phyloP scores from a whole-genome alignment of 169 alveolate species.

The Fabrea salina region DNA sequence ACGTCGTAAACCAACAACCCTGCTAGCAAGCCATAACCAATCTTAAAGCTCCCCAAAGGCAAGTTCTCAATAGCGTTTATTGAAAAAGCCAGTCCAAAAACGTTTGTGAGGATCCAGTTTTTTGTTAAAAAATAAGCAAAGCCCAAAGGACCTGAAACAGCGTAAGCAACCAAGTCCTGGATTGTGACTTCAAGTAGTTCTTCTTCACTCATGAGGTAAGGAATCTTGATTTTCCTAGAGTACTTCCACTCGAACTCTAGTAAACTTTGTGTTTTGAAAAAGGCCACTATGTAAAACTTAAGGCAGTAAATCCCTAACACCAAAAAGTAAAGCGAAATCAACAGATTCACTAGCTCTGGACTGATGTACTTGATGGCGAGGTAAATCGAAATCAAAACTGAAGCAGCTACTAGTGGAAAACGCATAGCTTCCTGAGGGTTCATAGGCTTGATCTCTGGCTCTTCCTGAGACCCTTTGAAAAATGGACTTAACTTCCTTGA shows the following conservation, averaged over 20 bases:
- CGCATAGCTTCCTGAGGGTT: slow-evolving; percentile 81
- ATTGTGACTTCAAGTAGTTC: slow-evolving; percentile 46
- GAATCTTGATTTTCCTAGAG: slow-evolving; percentile 28
- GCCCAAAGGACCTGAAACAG: slow-evolving; percentile 54
- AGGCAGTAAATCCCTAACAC: slow-evolving; percentile 56
- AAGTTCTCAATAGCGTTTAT: slow-evolving; percentile 84
- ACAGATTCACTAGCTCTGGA: slow-evolving; percentile 51
- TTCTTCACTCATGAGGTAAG: slow-evolving; percentile 30
- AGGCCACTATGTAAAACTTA: slow-evolving; percentile 40
- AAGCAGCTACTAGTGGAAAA: slow-evolving; percentile 87
- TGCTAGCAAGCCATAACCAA: slow-evolving; percentile 81
- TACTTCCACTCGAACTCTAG: slow-evolving; percentile 35
- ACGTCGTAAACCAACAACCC: slow-evolving; percentile 91
- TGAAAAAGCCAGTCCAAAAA: slow-evolving; percentile 87
- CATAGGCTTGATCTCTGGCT: slow-evolving; percentile 76
- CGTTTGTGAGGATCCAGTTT: slow-evolving; percentile 85
- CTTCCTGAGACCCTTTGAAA: slow-evolving; percentile 40
- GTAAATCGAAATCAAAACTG: slow-evolving; percentile 79
- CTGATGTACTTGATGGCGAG: slow-evolving; percentile 58
- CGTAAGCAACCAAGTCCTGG: slow-evolving; percentile 65
- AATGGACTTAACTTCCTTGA: slow-evolving; percentile 22
- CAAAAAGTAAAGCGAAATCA: slow-evolving; percentile 57
- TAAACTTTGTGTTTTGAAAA: slow-evolving; percentile 41
- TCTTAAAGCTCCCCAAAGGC: slow-evolving; percentile 84
- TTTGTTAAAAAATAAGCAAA: slow-evolving; percentile 68